Evolutionary conservation across 1,284 basidiomycete genomes (phyloP).

Genomic region (Cutaneotrichosporon curvatum): DNA sequence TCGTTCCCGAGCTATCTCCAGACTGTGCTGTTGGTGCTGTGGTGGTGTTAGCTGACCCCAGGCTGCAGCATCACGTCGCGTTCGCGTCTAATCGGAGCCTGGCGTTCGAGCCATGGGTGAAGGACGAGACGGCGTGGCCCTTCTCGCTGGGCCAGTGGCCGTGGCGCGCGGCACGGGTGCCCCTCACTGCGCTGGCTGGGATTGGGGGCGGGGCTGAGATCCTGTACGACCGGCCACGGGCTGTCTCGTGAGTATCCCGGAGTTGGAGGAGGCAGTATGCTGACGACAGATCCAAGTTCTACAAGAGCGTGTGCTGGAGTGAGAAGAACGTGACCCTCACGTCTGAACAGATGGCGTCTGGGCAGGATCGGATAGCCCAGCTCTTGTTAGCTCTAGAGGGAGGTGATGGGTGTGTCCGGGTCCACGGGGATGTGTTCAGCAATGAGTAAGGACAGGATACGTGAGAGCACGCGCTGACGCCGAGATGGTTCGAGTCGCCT

Average conservation of each 20-base stretch:
- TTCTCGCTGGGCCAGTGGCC: constrained; percentile 28
- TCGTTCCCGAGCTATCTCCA: constrained; percentile 18
- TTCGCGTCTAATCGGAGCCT: constrained; percentile 34
- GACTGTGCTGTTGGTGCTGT: constrained; percentile 19
- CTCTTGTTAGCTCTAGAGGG: constrained; percentile 26
- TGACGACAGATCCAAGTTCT: neutral
- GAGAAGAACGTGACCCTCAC: neutral
- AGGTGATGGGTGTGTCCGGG: constrained; percentile 30
- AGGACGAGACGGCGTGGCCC: constrained; percentile 33
- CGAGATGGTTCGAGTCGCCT: constrained; percentile 41
- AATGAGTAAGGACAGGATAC: constrained; percentile 27
- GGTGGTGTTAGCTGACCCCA: constrained; percentile 6
- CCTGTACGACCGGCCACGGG: constrained; percentile 30
- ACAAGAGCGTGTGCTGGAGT: neutral
- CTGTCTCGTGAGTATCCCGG: constrained; percentile 41
- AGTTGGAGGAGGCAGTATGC: too few relatives aligned
- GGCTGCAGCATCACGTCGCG: constrained; percentile 42
- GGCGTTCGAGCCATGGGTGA: constrained; percentile 39
- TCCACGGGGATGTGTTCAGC: constrained; percentile 40
- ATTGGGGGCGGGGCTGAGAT: constrained; percentile 37
- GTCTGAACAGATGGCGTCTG: constrained; percentile 11
- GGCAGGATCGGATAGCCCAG: constrained; percentile 29
- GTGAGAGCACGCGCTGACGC: constrained; percentile 4
- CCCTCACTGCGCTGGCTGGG: constrained; percentile 37
- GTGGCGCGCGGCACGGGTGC: constrained; percentile 36